Conservation (phyloP, 2,329 filamentous ascomycete species). For the Oidium heveae region DNA sequence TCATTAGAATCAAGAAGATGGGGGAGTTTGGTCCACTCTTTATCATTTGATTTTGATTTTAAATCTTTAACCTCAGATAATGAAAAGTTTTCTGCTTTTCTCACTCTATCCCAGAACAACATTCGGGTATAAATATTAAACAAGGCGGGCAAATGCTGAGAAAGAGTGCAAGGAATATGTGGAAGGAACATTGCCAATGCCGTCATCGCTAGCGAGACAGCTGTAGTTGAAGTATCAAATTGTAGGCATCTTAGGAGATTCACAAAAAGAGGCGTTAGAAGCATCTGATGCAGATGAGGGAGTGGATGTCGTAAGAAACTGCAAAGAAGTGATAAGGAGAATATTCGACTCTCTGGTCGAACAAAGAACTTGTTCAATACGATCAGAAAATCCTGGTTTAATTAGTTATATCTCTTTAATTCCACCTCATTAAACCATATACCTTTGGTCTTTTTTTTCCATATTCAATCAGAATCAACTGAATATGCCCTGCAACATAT, state of each 20-base stretch:
- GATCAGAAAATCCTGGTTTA: conserved; percentile 34
- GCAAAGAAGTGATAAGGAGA: conserved; percentile 39
- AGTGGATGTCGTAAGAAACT: conserved; percentile 52
- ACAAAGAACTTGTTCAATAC: conserved; percentile 40
- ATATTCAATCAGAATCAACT: conserved; percentile 17
- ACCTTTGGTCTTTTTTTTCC: conserved; percentile 46
- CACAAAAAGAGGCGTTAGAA: conserved; percentile 46
- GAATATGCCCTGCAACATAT: conserved; percentile 21
- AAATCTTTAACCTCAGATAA: conserved; percentile 8
- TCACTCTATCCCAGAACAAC: conserved; percentile 43
- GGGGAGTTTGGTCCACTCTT: conserved; percentile 35
- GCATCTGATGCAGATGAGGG: conserved; percentile 49
- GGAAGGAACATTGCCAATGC: conserved; percentile 60
- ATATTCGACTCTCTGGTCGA: conserved; percentile 35
- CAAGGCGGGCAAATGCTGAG: conserved; percentile 40
- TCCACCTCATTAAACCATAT: conserved; percentile 1
- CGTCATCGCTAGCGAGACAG: conserved; percentile 50
- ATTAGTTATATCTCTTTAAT: conserved; percentile 6
- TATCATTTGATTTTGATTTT: conserved; percentile 16
- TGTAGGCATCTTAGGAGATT: conserved; percentile 51
- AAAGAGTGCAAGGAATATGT: conserved; percentile 50
- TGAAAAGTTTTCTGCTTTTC: conserved; percentile 4
- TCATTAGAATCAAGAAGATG: conserved; percentile 37
- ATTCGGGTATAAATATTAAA: conserved; percentile 64
- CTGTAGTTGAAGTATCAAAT: conserved; percentile 50